Percentiles rank a stretch among this genome's conserved stretches.
Conservation (phyloP, 495 filamentous ascomycete species). For the Lasiosphaeria miniovina region DNA sequence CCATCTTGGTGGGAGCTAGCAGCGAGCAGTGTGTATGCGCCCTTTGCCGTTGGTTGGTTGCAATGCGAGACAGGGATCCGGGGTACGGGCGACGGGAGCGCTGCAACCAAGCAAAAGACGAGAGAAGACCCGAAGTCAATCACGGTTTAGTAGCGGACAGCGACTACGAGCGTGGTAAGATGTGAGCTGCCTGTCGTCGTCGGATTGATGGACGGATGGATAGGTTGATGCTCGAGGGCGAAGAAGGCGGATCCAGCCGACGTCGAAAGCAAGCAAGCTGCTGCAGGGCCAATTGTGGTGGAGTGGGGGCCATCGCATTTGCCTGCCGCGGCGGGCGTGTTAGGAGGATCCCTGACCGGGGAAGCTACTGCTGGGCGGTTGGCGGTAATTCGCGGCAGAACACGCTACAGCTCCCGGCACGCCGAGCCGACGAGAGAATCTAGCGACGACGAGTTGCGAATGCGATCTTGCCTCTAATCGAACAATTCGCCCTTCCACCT, state of each 20-base stretch:
- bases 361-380: neutral
- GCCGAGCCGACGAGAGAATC: neutral
- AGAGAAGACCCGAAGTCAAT: too few relatives aligned
- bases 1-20: conserved; percentile 11
- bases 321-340: neutral
- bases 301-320: neutral
- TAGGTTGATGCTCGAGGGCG: neutral
- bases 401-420: neutral
- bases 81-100: too few relatives aligned
- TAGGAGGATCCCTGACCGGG: conserved; percentile 12
- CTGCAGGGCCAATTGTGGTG: neutral
- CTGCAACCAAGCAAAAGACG: too few relatives aligned
- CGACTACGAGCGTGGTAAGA: too few relatives aligned
- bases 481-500: neutral
- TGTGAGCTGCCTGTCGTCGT: too few relatives aligned
- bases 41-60: neutral
- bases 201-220: neutral
- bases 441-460: neutral
- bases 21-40: neutral
- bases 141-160: too few relatives aligned
- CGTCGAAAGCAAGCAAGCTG: neutral
- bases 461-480: neutral
- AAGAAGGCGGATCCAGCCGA: neutral
- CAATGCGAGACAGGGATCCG: too few relatives aligned
- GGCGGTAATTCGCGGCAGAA: conserved; percentile 10